Evolutionary conservation across 2,329 filamentous ascomycete species (phyloP), one percentile per base, ranked within the genome.

Genomic region (Curvularia verruculosa): DNA sequence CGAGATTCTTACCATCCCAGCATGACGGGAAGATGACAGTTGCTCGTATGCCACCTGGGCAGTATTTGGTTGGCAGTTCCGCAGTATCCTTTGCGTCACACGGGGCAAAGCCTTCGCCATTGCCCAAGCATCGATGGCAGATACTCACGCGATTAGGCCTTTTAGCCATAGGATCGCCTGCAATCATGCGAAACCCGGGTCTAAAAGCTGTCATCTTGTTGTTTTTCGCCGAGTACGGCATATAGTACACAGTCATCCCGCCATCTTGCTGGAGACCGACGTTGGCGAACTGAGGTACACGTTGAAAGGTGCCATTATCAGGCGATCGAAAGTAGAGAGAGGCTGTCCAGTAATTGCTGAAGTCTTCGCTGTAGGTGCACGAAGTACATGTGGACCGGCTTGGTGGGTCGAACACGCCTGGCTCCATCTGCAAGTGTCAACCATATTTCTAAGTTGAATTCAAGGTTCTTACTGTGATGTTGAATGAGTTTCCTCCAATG

Each of bases 1-100:
- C 82, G 4, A 79, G 52, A 66, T 82, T 75, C 51, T 77, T 74
- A 39, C 87, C 88, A 75, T 90, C 84, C 82, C 89, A 90, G 82
- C 88, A 91, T 7, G 86, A 89, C 1, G 88, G 88, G 77, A 90
- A 89, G 79, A 89, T 88, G 36, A 90, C 76, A 60, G 90, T 87
- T 52, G 84, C 82, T 34, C 88, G 85, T 45, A 90, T 88, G 51
- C 94, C 94, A 67, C 94, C 85, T 15, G 80, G 78, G 78, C 94
- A 97, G 76, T 92, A 87, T 56, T 78, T 96, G 91, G 63, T 81
- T 76, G 73, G 75, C 78, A 47, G 84, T 76, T 70, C 69, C 4
- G 60, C 56, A 24, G 66, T 67, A 39, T 72, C 69, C 26, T 67
- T 69, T 19, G 44, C 19, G 29, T 69, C 66, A 54, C 68, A 72